Percentiles rank a stretch among this genome's conserved stretches.
Conservation (phyloP, 768 basidiomycete genomes). For the Pisolithus orientalis region DNA sequence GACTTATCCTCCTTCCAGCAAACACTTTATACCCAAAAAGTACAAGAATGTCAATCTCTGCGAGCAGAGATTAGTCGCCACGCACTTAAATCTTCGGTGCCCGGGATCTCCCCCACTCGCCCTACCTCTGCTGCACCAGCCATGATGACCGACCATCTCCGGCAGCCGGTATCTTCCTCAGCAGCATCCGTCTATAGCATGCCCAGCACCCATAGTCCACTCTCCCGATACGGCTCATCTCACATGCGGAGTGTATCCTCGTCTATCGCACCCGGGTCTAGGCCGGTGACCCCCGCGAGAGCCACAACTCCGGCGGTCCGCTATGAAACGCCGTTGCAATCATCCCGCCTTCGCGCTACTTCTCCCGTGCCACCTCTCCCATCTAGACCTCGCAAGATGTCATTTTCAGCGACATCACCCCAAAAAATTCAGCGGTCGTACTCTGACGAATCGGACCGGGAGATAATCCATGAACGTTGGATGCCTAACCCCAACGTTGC, state of each 20-base stretch:
- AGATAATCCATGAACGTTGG: slow-evolving; percentile 60
- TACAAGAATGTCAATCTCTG: slow-evolving; percentile 64
- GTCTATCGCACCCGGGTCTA: slow-evolving; percentile 33
- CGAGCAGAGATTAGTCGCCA: slow-evolving; percentile 59
- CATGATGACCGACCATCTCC: slow-evolving; percentile 17
- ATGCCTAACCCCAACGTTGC: slow-evolving; percentile 41
- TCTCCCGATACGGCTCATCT: slow-evolving; percentile 46
- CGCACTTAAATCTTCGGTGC: slow-evolving; percentile 27
- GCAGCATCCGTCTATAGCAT: slow-evolving; percentile 31
- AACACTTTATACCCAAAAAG: slow-evolving; percentile 56
- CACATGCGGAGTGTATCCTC: slow-evolving; percentile 54
- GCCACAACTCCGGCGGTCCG: slow-evolving; percentile 21
- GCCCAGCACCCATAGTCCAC: slow-evolving; percentile 40
- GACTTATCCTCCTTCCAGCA: slow-evolving; percentile 36
- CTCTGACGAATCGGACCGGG: slow-evolving; percentile 57
- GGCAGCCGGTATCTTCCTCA: slow-evolving; percentile 27
- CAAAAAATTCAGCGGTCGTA: slow-evolving; percentile 55
- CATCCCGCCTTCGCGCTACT: slow-evolving; percentile 22
- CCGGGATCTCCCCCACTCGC: slow-evolving; percentile 18
- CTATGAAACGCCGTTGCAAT: slow-evolving; percentile 26
- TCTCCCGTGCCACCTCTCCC: slow-evolving; percentile 27
- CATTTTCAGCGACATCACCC: slow-evolving; percentile 41
- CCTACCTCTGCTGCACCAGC: slow-evolving; percentile 23
- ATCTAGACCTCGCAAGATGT: slow-evolving; percentile 44
- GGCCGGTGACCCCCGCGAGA: slow-evolving; percentile 30